Evolutionary conservation across 352 stramenopile genomes (phyloP).

Genomic region (Phytopythium cucurbitacearum): DNA sequence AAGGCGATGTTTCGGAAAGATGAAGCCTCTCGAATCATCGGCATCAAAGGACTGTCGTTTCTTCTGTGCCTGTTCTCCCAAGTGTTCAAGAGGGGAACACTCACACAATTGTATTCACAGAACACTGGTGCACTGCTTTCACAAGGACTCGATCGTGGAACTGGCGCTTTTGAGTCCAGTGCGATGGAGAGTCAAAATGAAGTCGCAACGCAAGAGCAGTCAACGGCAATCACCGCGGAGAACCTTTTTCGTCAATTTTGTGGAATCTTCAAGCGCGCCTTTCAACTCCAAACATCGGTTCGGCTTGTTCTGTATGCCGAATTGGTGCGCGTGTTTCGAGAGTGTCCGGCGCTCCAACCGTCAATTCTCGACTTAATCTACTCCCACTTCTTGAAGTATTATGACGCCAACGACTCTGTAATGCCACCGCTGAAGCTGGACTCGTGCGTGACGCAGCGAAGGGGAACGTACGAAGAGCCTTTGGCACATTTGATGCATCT

Average conservation of each 20-base stretch:
- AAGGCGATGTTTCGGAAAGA: constrained; percentile 67
- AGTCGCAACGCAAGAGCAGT: constrained; percentile 33
- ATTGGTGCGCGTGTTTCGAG: constrained; percentile 32
- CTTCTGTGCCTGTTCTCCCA: constrained; percentile 34
- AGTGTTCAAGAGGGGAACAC: constrained; percentile 33
- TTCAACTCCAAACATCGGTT: constrained; percentile 43
- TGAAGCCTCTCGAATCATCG: constrained; percentile 39
- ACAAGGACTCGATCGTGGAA: constrained; percentile 15
- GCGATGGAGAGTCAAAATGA: constrained; percentile 11
- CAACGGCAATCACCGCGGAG: constrained; percentile 34
- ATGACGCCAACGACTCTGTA: constrained; percentile 40
- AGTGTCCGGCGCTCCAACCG: constrained; percentile 34
- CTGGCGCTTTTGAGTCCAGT: not conserved
- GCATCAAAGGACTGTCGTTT: constrained; percentile 38
- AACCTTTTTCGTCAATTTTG: constrained; percentile 58
- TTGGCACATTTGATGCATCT: constrained; percentile 35
- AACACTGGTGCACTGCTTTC: constrained; percentile 30
- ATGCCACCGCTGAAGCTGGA: constrained; percentile 49
- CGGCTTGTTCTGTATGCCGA: constrained; percentile 44
- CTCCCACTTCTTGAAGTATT: constrained; percentile 36
- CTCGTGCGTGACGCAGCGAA: constrained; percentile 20
- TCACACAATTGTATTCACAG: constrained; percentile 52
- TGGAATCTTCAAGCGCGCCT: constrained; percentile 40
- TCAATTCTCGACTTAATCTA: constrained; percentile 47
- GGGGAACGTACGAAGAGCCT: constrained; percentile 36